Evolutionary conservation across 176 grass and related monocot genomes (phyloP).

Genomic region (Avena insularis): DNA sequence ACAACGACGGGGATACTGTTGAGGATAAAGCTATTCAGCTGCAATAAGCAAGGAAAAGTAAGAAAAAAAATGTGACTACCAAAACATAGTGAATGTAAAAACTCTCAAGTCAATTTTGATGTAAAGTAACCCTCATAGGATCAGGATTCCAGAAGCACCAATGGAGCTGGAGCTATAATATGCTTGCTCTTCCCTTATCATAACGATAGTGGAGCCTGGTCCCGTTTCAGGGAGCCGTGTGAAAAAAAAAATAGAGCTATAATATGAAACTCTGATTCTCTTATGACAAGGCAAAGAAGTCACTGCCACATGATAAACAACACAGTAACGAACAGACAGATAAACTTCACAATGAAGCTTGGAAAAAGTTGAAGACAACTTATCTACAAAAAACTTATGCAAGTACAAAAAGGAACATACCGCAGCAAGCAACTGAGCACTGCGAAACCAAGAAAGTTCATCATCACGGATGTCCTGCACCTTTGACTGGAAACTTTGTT

Average conservation of each 20-base stretch:
- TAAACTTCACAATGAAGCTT: slow-evolving; percentile 31
- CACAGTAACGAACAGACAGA: not conserved
- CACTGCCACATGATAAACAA: not conserved
- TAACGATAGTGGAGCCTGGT: not conserved
- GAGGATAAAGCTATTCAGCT: slow-evolving; percentile 96
- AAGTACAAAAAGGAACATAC: slow-evolving; percentile 55
- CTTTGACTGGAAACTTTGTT: slow-evolving; percentile 98
- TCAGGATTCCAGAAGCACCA: not conserved
- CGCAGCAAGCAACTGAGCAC: slow-evolving; percentile 83
- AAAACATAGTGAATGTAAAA: slow-evolving; percentile 10
- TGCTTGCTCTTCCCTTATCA: slow-evolving; percentile 2
- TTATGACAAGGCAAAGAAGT: not conserved
- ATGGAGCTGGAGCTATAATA: slow-evolving; percentile 6
- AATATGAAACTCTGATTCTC: slow-evolving; percentile 8
- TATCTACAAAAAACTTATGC: slow-evolving; percentile 17
- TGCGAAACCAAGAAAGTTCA: slow-evolving; percentile 97
- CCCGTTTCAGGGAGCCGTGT: too few relatives aligned
- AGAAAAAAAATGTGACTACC: slow-evolving; percentile 26
- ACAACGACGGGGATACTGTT: slow-evolving; percentile 96
- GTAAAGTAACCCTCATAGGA: not conserved
- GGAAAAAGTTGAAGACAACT: slow-evolving; percentile 12
- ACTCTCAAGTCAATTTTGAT: slow-evolving; percentile 21
- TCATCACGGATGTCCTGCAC: slow-evolving; percentile 91
- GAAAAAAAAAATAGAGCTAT: not conserved
- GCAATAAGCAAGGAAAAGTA: slow-evolving; percentile 51